Conservation (phyloP, 1,284 basidiomycete genomes). For the Tremellales sp. region DNA sequence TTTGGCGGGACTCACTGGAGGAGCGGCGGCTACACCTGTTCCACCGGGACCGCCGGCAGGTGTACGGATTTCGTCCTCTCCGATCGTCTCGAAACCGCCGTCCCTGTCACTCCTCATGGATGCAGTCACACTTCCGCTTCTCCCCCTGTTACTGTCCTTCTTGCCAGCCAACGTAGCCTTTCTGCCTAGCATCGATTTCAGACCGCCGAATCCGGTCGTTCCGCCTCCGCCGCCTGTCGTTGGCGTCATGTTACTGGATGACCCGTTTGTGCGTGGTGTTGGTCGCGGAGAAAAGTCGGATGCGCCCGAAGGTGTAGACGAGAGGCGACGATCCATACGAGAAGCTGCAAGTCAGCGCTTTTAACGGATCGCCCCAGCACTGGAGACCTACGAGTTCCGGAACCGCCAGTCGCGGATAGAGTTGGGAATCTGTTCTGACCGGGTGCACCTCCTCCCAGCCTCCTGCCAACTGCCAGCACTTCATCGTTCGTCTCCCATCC, state of each 20-base stretch:
- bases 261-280: conserved; percentile 25
- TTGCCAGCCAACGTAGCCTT: conserved; percentile 30
- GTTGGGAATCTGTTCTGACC: conserved; percentile 9
- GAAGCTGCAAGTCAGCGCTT: conserved; percentile 11
- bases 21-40: neutral
- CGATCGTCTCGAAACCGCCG: conserved; percentile 17
- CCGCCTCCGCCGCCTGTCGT: no score
- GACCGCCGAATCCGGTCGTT: conserved; percentile 31
- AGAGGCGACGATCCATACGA: conserved; percentile 16
- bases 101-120: conserved; percentile 23
- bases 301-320: conserved; percentile 10
- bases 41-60: conserved; percentile 3
- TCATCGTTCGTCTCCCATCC: conserved; percentile 44
- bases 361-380: conserved; percentile 1
- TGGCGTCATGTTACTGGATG: conserved; percentile 15
- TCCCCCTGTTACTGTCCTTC: conserved; percentile 12
- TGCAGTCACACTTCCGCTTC: conserved; percentile 23
- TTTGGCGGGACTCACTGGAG: neutral
- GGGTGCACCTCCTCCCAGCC: conserved; percentile 25
- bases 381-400: conserved; percentile 15
- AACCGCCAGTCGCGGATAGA: conserved; percentile 1
- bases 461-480: conserved; percentile 30
- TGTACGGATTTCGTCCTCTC: conserved; percentile 22
- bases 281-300: conserved; percentile 37
- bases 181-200: conserved; percentile 48